These are phyloP conservation scores for Neurospora sp. DNA, from an alignment of 2,329 filamentous ascomycete genomes.

Conservation along the genomic window DNA sequence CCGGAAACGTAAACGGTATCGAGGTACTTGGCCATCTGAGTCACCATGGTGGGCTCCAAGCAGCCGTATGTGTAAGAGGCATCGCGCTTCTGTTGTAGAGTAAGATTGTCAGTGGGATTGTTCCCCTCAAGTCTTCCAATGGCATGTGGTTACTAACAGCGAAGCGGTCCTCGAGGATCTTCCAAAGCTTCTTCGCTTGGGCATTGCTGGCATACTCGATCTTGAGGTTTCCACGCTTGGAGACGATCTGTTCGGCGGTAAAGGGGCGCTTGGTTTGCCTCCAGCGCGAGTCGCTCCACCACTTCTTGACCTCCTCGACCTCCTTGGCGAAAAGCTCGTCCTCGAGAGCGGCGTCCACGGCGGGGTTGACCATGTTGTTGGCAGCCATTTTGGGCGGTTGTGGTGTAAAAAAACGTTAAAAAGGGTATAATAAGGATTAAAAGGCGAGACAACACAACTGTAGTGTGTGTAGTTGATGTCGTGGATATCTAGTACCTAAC, in stretches of 20 bases:
- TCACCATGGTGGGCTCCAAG: constrained; percentile 95
- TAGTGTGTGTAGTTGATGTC: background rate
- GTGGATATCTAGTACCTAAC: background rate
- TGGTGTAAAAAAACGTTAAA: background rate
- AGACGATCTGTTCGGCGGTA: constrained; percentile 92
- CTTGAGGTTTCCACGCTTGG: constrained; percentile 84
- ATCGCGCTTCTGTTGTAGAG: constrained; percentile 54
- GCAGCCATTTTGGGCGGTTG: constrained; percentile 40
- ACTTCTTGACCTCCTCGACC: constrained; percentile 79
- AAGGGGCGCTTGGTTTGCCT: constrained; percentile 84
- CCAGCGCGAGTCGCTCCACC: constrained; percentile 93
- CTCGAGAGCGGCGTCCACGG: constrained; percentile 46
- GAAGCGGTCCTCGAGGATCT: constrained; percentile 77
- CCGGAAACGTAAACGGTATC: constrained; percentile 98
- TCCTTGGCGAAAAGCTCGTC: constrained; percentile 68
- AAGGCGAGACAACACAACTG: background rate
- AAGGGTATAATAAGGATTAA: background rate
- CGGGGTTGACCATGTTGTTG: constrained; percentile 51
- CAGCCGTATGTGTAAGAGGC: constrained; percentile 95
- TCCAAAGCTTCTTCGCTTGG: constrained; percentile 91
- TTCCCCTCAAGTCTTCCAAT: background rate
- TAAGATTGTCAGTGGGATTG: constrained; percentile 1
- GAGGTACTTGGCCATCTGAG: constrained; percentile 98
- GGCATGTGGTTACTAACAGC: constrained; percentile 11
- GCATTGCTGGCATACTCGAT: constrained; percentile 85